Conservation (phyloP, 2,329 filamentous ascomycete genomes). For the Colletotrichum higginsianum region DNA sequence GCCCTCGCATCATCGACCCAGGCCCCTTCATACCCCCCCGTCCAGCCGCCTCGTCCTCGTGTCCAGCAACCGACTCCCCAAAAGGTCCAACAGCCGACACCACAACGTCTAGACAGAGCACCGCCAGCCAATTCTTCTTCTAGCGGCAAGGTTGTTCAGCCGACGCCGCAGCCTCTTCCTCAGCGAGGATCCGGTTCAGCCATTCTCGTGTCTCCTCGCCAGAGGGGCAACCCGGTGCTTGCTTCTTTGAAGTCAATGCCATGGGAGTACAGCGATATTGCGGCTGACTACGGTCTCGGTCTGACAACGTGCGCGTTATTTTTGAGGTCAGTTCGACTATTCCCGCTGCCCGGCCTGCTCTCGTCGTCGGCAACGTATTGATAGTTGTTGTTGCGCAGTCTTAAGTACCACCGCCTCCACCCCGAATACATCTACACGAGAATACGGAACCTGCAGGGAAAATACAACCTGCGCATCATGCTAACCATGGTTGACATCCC, state of each 20-base stretch:
- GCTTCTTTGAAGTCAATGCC: conserved; percentile 84
- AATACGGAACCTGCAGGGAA: conserved; percentile 86
- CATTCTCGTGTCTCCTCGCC: conserved; percentile 90
- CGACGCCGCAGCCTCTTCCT: conserved; percentile 88
- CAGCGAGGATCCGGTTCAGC: conserved; percentile 76
- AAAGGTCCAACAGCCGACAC: conserved; percentile 62
- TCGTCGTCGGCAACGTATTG: not conserved
- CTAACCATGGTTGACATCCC: conserved; percentile 95
- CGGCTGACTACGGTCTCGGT: conserved; percentile 92
- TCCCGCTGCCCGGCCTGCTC: not conserved
- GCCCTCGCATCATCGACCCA: conserved; percentile 68
- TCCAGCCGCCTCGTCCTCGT: conserved; percentile 45
- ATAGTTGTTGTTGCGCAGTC: conserved; percentile 55
- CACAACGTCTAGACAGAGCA: conserved; percentile 69
- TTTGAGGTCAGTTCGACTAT: conserved; percentile 66
- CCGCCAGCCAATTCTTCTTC: conserved; percentile 57
- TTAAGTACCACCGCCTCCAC: conserved; percentile 97
- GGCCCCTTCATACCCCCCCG: conserved; percentile 44
- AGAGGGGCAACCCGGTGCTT: conserved; percentile 95
- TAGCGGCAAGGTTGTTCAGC: conserved; percentile 80
- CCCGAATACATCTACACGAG: conserved; percentile 98
- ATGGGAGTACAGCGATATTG: conserved; percentile 99
- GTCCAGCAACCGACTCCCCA: conserved; percentile 56
- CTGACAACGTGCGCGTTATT: conserved; percentile 92
- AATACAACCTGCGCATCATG: conserved; percentile 88